Conservation (phyloP, 2,329 filamentous ascomycete species). For the Pyrenophora seminiperda region DNA sequence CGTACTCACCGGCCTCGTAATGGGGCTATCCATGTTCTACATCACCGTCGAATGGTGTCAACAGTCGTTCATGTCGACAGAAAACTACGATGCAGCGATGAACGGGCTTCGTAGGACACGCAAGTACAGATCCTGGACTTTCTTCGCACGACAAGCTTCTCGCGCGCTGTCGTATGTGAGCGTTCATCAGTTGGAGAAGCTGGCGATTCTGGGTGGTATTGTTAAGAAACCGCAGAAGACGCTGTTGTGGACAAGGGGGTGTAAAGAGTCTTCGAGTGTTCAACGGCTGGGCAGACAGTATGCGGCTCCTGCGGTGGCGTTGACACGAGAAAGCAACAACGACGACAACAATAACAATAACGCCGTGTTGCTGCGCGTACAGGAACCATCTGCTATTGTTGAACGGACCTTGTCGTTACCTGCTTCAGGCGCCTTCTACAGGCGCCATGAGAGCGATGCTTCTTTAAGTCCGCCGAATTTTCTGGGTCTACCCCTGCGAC, state of each 20-base stretch:
- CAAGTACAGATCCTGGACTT: slow-evolving; percentile 26
- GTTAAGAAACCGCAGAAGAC: slow-evolving; percentile 32
- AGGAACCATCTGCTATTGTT: too few relatives aligned
- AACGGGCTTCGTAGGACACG: slow-evolving; percentile 35
- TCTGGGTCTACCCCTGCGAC: neutral
- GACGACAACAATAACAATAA: neutral
- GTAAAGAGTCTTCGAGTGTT: slow-evolving; percentile 11
- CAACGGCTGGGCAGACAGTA: neutral
- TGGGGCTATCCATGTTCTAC: slow-evolving; percentile 45
- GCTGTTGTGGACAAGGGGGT: slow-evolving; percentile 23
- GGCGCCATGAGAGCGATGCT: neutral
- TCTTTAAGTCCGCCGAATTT: neutral
- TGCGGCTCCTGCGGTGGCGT: too few relatives aligned
- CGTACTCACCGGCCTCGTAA: slow-evolving; percentile 32
- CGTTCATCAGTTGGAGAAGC: slow-evolving; percentile 18
- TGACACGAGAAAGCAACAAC: too few relatives aligned
- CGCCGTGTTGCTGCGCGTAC: neutral
- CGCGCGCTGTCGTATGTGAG: slow-evolving; percentile 12
- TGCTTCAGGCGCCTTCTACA: too few relatives aligned
- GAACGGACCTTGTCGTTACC: too few relatives aligned
- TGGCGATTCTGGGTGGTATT: slow-evolving; percentile 17
- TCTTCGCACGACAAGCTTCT: slow-evolving; percentile 13
- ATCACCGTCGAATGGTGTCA: slow-evolving; percentile 49
- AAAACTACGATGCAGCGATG: slow-evolving; percentile 36
- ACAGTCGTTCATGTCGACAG: slow-evolving; percentile 46